Evolutionary conservation across 1,284 basidiomycete species (phyloP), one percentile per base, ranked within the genome.

Genomic region (Apiotrichum siamense): DNA sequence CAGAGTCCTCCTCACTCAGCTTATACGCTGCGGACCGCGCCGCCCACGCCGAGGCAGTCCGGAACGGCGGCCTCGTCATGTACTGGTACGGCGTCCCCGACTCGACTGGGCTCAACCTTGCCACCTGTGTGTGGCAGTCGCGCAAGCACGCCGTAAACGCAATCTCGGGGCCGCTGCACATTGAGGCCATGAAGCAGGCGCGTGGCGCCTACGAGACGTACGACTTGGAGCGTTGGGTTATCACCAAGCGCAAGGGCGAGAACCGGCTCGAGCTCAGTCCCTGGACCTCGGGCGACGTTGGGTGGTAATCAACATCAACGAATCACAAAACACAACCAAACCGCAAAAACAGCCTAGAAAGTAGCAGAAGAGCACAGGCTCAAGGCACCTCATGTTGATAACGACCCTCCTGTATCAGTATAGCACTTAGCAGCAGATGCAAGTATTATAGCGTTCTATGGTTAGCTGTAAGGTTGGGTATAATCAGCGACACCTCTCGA

Each of bases 31-130:
- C 88, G 7, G 91, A 96, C 70, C 80, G 80, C 60, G 76, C 79
- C 42, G 91, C 91, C 1, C 91, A 94, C 66, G 87, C 91, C 74
- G 91, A 96, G 72, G 91, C 91, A 0, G 81, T 94, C 23, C 77
- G 77, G 32, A 88, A 87, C 57, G 89, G 89, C 59, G 89, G 89
- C 23, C 53, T 75, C 41, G 59, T 74, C 82, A 88, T 72, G 69
- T 93, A 93, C 69, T 92, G 90, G 89, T 92, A 90, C 63, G 90
- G 89, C 21, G 80, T 85, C n/a, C 90, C 90, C 2, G 78, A 89
- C 41, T 65, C 76, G 20, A 85, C 84, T 0, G 85, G 88, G 0
- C 78, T 87, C 72, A 94, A 94, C 69, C 82, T 93, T 46, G 89
- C 91, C 3, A 93, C 90, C n/a, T 94, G 91, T 75, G 86, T 94